Evolutionary conservation across 352 stramenopile species (phyloP), one percentile per base, ranked within the genome.

Genomic region (Phytophthora pinifolia): DNA sequence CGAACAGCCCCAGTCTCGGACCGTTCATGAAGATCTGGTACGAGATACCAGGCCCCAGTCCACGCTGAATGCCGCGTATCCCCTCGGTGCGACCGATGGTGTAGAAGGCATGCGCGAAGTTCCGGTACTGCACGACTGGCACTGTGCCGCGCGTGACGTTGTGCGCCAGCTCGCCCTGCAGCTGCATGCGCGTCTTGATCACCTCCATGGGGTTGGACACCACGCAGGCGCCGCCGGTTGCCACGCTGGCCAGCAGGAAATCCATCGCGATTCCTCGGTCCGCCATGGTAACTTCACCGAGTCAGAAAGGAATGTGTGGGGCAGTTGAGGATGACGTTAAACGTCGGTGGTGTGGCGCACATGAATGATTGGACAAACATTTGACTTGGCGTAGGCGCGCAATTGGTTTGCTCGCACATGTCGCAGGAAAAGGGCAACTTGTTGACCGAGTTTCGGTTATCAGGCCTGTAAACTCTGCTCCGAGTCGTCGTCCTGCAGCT

Each of bases 191-290:
- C 49, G 85, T 95, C 78, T 95, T 95, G 56, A 95, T 76, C 37
- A 94, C 83, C 62, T 95, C 85, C 83, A 95, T 94, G n/a, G 85
- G 85, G 56, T 95, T 95, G 32, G 85, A 95, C 33, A 89, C 68
- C 17, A 95, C 58, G 32, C 73, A 88, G 7, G 85, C 83, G 35
- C 72, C 66, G 58, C 79, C 80, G 5, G 85, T 91, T 20, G 85
- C 76, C 13, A 76, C 31, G 47, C 74, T 84, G 15, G 74, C 85
- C 46, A 95, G 62, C 25, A 84, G 25, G 54, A 93, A 89, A 48
- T 93, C 83, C 61, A 89, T 75, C 15, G 67, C 15, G 43, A 91
- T 83, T 63, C 75, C 59, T 12, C 81, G 79, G 35, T 72, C 54
- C 38, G 43, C 50, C 63, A 73, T 75, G 6, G 0, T 65, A 5